phyloP scores from a whole-genome alignment of 176 grass and related monocot species.

The Oropetium thomaeum region DNA sequence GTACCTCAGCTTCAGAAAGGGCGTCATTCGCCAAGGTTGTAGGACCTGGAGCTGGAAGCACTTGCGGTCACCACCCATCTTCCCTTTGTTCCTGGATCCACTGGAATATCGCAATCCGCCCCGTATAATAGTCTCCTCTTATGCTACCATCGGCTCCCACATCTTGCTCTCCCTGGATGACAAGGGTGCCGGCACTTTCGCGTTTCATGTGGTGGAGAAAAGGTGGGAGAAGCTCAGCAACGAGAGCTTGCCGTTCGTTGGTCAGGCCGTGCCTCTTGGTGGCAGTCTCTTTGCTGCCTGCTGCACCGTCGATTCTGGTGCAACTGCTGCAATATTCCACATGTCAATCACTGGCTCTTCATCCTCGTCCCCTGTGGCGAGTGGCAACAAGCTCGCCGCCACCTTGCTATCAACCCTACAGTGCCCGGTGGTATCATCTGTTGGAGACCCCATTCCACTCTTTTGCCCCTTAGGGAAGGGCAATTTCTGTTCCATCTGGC shows the following conservation, averaged over 20 bases:
- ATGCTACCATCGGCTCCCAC: neutral
- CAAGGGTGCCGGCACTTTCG: neutral
- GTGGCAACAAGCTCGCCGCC: neutral
- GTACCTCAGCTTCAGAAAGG: neutral
- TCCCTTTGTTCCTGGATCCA: neutral
- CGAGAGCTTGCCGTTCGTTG: neutral
- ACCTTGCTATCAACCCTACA: neutral
- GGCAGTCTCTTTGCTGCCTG: conserved; percentile 1
- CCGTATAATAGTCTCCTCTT: neutral
- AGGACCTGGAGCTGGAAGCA: neutral
- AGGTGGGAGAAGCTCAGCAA: conserved; percentile 4
- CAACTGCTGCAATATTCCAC: neutral
- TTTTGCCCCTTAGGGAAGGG: neutral
- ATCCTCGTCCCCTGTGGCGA: neutral
- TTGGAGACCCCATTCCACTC: neutral
- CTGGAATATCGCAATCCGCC: neutral
- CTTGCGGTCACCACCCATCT: neutral
- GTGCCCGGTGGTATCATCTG: neutral
- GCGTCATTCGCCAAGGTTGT: neutral
- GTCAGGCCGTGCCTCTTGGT: neutral
- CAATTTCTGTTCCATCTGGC: neutral
- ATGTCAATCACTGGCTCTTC: neutral
- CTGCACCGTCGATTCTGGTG: neutral
- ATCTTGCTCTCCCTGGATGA: neutral
- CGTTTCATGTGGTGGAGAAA: conserved; percentile 4